Evolutionary conservation across 1,284 basidiomycete genomes (phyloP), one percentile per base, ranked within the genome.

Genomic region (Phlebopus sp.): DNA sequence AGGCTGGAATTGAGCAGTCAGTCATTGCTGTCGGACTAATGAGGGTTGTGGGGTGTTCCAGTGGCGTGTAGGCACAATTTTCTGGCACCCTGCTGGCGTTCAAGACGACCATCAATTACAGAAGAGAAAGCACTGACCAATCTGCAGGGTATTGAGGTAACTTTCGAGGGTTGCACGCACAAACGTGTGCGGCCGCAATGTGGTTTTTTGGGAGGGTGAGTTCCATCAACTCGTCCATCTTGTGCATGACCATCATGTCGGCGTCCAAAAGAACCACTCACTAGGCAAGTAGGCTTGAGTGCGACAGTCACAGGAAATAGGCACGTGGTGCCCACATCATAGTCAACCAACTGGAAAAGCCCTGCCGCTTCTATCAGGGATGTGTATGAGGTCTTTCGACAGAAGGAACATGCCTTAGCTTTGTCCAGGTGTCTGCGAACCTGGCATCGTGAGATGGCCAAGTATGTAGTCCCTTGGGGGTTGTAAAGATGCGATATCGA

Each of bases 151-250:
- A 98, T 60, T 94, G 90, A 1, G 76, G 56, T 36, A 95, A 69
- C 61, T 82, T 84, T 44, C 84, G 81, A 8, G 95, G 95, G 64
- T 98, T 98, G 74, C 95, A 98, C 1, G 93, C 86, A 63, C 95
- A 98, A 7, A 84, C 94, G 55, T 95, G 94, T 0, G 74, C 78
- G 0, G 92, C 92, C 2, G 90, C 92, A 50, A 98, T 94, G 67
- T 83, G 81, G 56, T 82, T 86, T 18, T 62, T 58, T 5, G 78
- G 79, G 2, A 93, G 69, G 9, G 81, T 75, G 23, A 91, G 58
- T 18, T 84, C 76, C 72, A 97, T 84, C 42, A 98, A 74, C 53
- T 96, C 93, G 68, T 98, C 96, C 89, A 98, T 96, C 54, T 90
- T 91, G 39, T 73, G 77, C 63, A 79, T 72, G 18, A 97, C 77